phyloP scores from a whole-genome alignment of 2,329 filamentous ascomycete species.

The Fusarium sambucinum region DNA sequence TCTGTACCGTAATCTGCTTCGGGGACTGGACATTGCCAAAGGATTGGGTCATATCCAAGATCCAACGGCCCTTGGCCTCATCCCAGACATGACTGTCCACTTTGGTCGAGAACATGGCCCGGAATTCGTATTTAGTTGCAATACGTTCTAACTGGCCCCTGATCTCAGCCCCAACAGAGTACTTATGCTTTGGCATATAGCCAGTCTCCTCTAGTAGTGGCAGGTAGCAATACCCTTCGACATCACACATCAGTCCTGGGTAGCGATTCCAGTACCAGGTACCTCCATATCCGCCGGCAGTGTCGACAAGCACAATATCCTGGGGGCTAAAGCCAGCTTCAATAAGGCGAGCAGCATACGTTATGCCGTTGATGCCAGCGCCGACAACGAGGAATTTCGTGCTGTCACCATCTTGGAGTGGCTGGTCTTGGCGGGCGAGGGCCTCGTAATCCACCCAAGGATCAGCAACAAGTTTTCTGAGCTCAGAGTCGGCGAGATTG shows the following conservation, averaged over 20 bases:
- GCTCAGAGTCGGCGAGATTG: background rate
- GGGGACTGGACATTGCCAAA: background rate
- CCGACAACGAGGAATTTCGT: background rate
- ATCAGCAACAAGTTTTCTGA: background rate
- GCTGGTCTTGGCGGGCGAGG: background rate
- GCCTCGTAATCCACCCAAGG: background rate
- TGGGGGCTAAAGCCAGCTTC: background rate
- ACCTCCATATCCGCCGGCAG: conserved; percentile 10
- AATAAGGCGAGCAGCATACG: background rate
- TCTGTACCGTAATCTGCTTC: background rate
- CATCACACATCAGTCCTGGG: conserved; percentile 18
- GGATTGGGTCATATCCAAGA: background rate
- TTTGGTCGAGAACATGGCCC: background rate
- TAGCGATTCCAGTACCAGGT: conserved; percentile 27
- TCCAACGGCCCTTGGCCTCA: background rate
- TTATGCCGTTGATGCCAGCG: background rate
- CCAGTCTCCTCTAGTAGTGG: conserved; percentile 8
- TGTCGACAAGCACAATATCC: conserved; percentile 2
- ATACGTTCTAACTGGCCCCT: background rate
- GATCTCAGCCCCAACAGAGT: background rate
- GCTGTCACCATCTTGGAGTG: background rate
- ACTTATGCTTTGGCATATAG: background rate
- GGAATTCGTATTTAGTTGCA: background rate
- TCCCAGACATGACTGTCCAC: background rate
- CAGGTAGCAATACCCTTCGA: conserved; percentile 20